Conservation (phyloP, 129 eudicot genomes). For the Solidago caesia region DNA sequence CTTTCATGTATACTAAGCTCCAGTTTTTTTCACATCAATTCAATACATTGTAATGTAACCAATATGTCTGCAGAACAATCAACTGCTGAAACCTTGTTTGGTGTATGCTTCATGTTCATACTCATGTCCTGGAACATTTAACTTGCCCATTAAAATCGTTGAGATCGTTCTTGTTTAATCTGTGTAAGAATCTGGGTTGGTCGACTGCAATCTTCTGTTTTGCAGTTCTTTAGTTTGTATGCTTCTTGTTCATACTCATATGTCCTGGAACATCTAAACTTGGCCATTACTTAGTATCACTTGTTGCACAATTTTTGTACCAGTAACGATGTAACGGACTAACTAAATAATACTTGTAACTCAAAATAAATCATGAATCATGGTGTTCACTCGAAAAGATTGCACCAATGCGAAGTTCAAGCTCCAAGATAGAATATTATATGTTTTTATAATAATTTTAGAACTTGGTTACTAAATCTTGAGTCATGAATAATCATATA, state of each 20-base stretch:
- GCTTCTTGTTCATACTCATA: no score
- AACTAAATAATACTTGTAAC: no score
- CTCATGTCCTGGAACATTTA: background rate
- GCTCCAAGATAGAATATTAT: background rate
- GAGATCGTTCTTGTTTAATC: background rate
- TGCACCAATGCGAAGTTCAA: background rate
- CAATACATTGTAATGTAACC: background rate
- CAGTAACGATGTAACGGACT: no score
- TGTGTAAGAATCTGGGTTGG: constrained; percentile 16
- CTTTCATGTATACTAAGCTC: background rate
- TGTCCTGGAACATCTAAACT: background rate
- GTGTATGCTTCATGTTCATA: background rate
- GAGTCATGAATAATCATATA: background rate
- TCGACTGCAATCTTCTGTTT: background rate
- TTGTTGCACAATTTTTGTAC: no score
- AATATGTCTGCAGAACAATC: background rate
- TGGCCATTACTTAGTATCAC: background rate
- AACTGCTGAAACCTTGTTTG: background rate
- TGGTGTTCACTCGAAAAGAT: background rate
- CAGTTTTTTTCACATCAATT: background rate
- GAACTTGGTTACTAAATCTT: constrained; percentile 16
- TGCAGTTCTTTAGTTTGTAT: background rate
- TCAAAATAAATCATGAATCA: no score
- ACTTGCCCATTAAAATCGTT: background rate
- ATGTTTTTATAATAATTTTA: background rate